Base-by-base conservation (phyloP, 805 yeast species). In the Candida loeiensis region DNA sequence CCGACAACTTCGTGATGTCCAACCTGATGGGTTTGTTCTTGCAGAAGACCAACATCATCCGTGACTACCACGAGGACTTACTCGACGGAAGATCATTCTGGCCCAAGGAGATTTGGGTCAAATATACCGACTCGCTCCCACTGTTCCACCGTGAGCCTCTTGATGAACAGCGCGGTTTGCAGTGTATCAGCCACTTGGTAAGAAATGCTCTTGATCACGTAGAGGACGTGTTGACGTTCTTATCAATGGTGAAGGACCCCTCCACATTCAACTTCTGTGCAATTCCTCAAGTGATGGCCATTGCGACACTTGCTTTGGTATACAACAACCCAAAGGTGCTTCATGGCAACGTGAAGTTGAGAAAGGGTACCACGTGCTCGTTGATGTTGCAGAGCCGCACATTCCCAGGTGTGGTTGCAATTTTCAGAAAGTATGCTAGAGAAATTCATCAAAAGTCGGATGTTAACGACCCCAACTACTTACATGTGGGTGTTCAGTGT, bases 261-360 rank as follows among this genome's bases (percentile, higher is more conserved):
- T 79, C 95, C 1, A 66, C 82, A 36, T 93, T 88, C 71, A 84
- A 81, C 52, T 93, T 93, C 70, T 90, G 97, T 69, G 87, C 97
- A 8, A 93, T 93, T 57, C 99, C 99, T 14, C 99, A 93, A 67
- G 97, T 91, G 14, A 93, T 93, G 99, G 96, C 98, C 26, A 85
- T 93, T 60, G 97, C 99, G 12, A 88, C 98, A 1, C 73, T 93
- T 51, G 88, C 91, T 16, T 70, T 82, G 38, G 84, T 93, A 24
- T 90, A 84, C 74, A 80, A 84, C 57, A 93, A 93, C 66, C 82
- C 83, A 3, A 55, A 67, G 3, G 84, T 91, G 2, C 77, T 91
- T 56, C 74, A 80, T 33, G 59, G 63, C 27, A 80, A 85, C 56
- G 85, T 91, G 48, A 93, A 93, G 70, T 84, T 93, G 60, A 77